Evolutionary conservation across 2,329 filamentous ascomycete genomes (phyloP), one percentile per base, ranked within the genome.

Genomic region (Sphaerostilbella broomeana): DNA sequence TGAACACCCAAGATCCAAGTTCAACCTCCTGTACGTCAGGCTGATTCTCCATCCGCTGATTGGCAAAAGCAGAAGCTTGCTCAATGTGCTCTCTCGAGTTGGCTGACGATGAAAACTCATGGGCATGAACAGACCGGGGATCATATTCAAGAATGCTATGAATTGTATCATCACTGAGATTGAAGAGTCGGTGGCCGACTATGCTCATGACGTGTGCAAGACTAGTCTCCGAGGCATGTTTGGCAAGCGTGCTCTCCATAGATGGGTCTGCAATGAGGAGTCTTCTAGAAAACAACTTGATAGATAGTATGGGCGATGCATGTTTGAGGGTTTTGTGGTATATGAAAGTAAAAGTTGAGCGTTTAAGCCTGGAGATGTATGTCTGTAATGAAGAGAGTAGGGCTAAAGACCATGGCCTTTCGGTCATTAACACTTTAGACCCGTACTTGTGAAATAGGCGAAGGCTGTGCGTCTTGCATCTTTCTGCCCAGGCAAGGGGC

Each of bases 161-260:
- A 20, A 59, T 47, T 2, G 50, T 53, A 4, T 44, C 44, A 9
- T 47, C 40, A 4, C 48, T 44, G 2, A 59, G 46, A 13, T 44
- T 40, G 20, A 59, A 58, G 5, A 59, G 46, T 2, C 54, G 49
- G 10, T 49, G 46, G 1, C 56, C 56, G 27, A 59, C 53, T 8
- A 56, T 44, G 9, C 53, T 52, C 4, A 59, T 51, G 27, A 58
- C 51, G 27, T 57, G 53, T 9, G 56, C 51, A 10, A 59, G 47
- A 3, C 56, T 57, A 4, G 53, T 59, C 12, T 59, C 54, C 1
- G 44, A 48, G 4, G 51, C 51, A 17, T 59, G 54, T 4, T 52
- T 51, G 0, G 54, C 46, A 3, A 59, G 48, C 2, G 43, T 40
- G 19, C 52, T 46, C 34, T 59, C 56, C 40, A 58, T 44, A 11